Evolutionary conservation across 2,329 filamentous ascomycete species (phyloP).

Genomic region (Drechmeria coniospora): DNA sequence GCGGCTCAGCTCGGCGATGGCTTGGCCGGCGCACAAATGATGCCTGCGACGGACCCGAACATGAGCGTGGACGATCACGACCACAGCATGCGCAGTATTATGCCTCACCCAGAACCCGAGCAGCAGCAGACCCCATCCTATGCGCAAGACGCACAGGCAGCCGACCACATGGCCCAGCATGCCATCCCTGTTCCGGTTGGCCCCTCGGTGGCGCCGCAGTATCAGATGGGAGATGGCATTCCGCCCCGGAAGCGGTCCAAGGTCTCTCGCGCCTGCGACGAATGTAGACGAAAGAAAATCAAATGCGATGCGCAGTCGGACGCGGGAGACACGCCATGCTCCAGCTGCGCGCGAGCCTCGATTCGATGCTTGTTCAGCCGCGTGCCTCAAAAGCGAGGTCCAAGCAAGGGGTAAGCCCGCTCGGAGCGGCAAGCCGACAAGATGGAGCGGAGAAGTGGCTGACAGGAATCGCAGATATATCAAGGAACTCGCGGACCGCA

Average conservation of each 20-base stretch:
- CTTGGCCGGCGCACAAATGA: constrained; percentile 30
- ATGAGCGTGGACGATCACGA: constrained; percentile 30
- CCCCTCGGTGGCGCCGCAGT: constrained; percentile 21
- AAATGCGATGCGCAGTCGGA: constrained; percentile 74
- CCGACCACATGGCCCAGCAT: constrained; percentile 21
- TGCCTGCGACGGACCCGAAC: constrained; percentile 30
- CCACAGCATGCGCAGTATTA: constrained; percentile 25
- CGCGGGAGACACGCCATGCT: constrained; percentile 57
- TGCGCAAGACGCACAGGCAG: constrained; percentile 20
- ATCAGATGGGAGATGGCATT: constrained; percentile 38
- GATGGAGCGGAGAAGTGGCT: not conserved
- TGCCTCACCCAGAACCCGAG: constrained; percentile 25
- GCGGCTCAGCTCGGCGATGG: constrained; percentile 42
- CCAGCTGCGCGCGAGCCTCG: constrained; percentile 65
- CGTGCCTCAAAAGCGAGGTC: constrained; percentile 75
- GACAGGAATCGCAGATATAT: constrained; percentile 56
- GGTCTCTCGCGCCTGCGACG: constrained; percentile 77
- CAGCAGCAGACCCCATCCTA: constrained; percentile 21
- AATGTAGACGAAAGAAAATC: constrained; percentile 79
- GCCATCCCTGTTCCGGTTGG: constrained; percentile 19
- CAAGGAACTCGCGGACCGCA: constrained; percentile 75
- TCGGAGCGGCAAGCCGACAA: not conserved
- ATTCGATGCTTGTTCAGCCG: constrained; percentile 73
- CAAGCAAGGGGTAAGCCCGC: constrained; percentile 60
- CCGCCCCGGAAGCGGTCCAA: constrained; percentile 67